Evolutionary conservation across 2,329 filamentous ascomycete genomes (phyloP), one percentile per base, ranked within the genome.

Genomic region (Apiospora rasikravindrae): DNA sequence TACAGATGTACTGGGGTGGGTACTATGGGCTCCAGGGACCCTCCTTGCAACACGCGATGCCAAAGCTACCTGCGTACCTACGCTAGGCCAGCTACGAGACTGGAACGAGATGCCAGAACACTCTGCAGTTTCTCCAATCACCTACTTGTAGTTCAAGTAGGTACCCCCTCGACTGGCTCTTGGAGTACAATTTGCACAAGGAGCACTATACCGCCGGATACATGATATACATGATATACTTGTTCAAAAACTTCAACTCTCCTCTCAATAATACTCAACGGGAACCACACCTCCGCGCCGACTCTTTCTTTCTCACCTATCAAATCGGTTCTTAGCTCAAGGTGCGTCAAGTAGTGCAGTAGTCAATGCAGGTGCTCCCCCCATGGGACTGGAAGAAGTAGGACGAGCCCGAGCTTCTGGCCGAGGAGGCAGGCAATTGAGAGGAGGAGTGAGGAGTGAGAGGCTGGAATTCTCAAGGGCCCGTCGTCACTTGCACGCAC

Each of bases 21-120:
- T 40, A 64, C 11, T 40, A 13, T 5, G 37, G 16, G 16, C 33
- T 14, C 11, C 33, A n/a, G 33, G 33, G 57, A 24, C 33, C 19
- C 33, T 33, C 57, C 33, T 64, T 40, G 57, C 57, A 61, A 61
- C 53, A 64, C 57, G 57, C 57, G 57, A 64, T 64, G 57, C 29
- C 57, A 40, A 40, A 40, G 57, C 57, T 64, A 64, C 57, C 22
- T 37, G 33, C 24, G 57, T 64, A 40, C 57, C 33, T 64, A 64
- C 33, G 33, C 57, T 64, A 64, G 57, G 57, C 57, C 33, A 64
- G 57, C 57, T 33, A 40, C 33, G 57, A 64, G 57, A 19, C 33
- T 64, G 57, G 57, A 64, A 29, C 57, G 57, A 64, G 33, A 64
- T 64, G 57, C 33, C 19, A 40, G 57, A 64, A 64, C 29, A 64